Evolutionary conservation across 2,329 filamentous ascomycete genomes (phyloP).

Genomic region (Capronia americana): DNA sequence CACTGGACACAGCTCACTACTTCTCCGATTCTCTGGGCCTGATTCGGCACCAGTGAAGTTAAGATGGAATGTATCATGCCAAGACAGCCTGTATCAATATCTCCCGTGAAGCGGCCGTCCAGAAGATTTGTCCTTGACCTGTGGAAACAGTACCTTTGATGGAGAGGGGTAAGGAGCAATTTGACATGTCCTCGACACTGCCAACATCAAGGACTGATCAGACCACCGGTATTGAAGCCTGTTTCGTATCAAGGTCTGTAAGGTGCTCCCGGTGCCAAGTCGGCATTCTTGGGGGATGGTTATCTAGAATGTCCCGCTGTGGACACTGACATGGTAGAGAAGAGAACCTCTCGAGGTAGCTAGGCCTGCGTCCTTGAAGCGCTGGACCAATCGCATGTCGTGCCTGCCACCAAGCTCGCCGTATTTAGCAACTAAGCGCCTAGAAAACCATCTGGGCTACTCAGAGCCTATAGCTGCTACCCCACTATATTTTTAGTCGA

Average conservation of each 20-base stretch:
- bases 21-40: too few species aligned
- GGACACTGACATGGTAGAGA: not conserved
- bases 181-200: not conserved
- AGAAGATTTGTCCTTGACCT: too few species aligned
- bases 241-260: not conserved
- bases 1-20: too few species aligned
- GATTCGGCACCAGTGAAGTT: too few species aligned
- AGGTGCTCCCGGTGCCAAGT: not conserved
- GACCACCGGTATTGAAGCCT: not conserved
- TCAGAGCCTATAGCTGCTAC: not conserved
- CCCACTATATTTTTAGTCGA: not conserved
- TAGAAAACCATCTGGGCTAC: not conserved
- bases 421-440: slow-evolving; percentile 10
- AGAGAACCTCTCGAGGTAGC: too few species aligned
- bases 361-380: not conserved
- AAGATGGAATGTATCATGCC: too few species aligned
- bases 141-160: too few species aligned
- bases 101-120: too few species aligned
- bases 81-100: too few species aligned
- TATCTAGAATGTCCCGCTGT: not conserved
- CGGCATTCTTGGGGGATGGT: not conserved
- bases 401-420: not conserved
- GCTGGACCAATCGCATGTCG: not conserved
- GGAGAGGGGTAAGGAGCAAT: too few species aligned
- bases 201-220: not conserved